phyloP scores from a whole-genome alignment of 345 rosid genomes.

The Gossypium thurberi region DNA sequence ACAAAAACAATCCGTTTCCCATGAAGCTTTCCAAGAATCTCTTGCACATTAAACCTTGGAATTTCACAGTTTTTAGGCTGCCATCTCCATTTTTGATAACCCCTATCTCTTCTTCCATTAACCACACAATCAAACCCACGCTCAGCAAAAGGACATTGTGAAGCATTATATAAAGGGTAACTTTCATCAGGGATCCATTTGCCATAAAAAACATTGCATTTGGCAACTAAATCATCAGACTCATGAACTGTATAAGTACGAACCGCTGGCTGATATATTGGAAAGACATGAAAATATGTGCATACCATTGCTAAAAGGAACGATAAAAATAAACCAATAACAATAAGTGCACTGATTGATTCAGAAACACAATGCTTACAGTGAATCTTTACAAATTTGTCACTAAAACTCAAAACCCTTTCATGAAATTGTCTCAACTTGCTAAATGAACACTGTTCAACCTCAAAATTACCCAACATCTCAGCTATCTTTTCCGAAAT shows the following conservation, averaged over 20 bases:
- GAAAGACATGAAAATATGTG: conserved; percentile 36
- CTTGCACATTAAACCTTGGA: conserved; percentile 39
- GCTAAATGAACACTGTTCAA: conserved; percentile 17
- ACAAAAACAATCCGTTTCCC: conserved; percentile 64
- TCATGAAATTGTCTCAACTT: conserved; percentile 22
- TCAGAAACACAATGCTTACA: conserved; percentile 30
- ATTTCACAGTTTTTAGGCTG: conserved; percentile 60
- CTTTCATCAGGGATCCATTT: conserved; percentile 51
- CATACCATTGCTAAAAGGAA: conserved; percentile 39
- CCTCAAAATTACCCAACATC: conserved; percentile 19
- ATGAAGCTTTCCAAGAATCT: conserved; percentile 40
- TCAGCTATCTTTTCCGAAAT: conserved; percentile 2
- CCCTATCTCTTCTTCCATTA: conserved; percentile 56
- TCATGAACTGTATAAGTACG: conserved; percentile 21
- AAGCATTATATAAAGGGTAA: conserved; percentile 64
- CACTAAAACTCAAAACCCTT: conserved; percentile 26
- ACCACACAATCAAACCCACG: conserved; percentile 57
- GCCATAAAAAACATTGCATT: conserved; percentile 50
- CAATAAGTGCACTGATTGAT: conserved; percentile 32
- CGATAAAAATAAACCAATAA: conserved; percentile 17
- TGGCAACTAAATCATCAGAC: conserved; percentile 16
- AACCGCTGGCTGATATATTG: conserved; percentile 26
- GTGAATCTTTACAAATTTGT: conserved; percentile 25
- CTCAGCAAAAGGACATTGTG: conserved; percentile 57
- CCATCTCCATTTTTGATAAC: conserved; percentile 61